phyloP scores from a whole-genome alignment of 1,139 yeast genomes.

The Pichia sp. region DNA sequence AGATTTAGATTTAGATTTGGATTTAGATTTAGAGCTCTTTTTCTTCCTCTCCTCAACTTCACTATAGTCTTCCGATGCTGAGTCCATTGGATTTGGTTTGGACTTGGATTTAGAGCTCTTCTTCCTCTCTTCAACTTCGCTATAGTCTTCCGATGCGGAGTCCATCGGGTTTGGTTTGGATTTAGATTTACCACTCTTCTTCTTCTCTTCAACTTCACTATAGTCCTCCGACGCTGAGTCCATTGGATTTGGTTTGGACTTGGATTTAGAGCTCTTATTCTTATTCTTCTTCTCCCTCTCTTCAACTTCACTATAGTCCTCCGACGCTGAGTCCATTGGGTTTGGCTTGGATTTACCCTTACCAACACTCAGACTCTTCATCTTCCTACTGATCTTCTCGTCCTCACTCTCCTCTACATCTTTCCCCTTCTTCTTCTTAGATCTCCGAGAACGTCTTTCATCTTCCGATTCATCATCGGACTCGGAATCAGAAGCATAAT shows the following conservation, averaged over 20 bases:
- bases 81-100: conserved; percentile 4
- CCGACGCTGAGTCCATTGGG: conserved; percentile 7
- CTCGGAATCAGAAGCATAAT: neutral
- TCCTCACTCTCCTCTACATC: neutral
- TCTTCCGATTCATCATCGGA: neutral
- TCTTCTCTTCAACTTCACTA: conserved; percentile 1
- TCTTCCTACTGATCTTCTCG: neutral
- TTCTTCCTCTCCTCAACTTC: conserved; percentile 1
- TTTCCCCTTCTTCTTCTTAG: neutral
- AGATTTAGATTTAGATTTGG: neutral
- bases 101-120: neutral
- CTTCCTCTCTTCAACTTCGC: conserved; percentile 3
- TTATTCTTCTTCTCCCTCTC: neutral
- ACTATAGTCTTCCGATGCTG: conserved; percentile 6
- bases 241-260: conserved; percentile 4
- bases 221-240: conserved; percentile 7
- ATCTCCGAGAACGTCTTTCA: neutral
- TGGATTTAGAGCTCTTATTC: neutral
- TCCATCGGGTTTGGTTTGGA: conserved; percentile 2
- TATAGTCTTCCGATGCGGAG: conserved; percentile 4
- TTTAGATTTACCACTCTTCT: neutral
- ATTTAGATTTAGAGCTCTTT: neutral
- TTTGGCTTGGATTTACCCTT: conserved; percentile 1
- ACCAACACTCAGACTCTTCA: too few species aligned
- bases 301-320: conserved; percentile 4